Conservation (phyloP, 1,284 basidiomycete species). For the Ustilago bromivora region DNA sequence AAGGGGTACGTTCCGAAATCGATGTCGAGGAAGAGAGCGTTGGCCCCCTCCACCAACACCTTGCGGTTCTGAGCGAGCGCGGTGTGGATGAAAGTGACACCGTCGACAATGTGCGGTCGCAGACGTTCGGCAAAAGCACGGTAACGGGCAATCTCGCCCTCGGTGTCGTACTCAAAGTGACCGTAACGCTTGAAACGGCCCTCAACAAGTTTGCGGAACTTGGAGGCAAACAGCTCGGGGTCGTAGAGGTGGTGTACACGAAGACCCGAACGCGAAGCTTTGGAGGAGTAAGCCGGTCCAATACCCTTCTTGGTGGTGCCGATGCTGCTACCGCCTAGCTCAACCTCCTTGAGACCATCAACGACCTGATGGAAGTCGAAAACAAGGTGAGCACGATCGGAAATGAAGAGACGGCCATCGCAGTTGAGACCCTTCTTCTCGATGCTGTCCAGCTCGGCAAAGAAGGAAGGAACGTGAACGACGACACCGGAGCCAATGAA, state of each 20-base stretch:
- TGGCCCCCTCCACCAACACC: conserved; percentile 94
- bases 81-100: conserved; percentile 84
- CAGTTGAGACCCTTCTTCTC: conserved; percentile 84
- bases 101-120: conserved; percentile 88
- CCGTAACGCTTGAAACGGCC: conserved; percentile 98
- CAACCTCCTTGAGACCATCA: conserved; percentile 96
- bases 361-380: conserved; percentile 99
- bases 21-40: conserved; percentile 97
- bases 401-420: conserved; percentile 86
- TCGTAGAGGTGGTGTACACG: conserved; percentile 97
- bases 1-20: conserved; percentile 98
- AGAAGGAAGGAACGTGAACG: conserved; percentile 94
- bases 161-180: conserved; percentile 97
- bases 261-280: conserved; percentile 94
- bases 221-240: conserved; percentile 83
- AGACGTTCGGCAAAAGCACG: conserved; percentile 86
- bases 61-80: conserved; percentile 80
- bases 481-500: conserved; percentile 95
- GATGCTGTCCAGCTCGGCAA: conserved; percentile 88
- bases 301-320: conserved; percentile 98
- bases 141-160: conserved; percentile 93
- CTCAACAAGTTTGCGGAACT: conserved; percentile 96
- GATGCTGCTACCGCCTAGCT: conserved; percentile 89
- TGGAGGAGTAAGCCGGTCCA: conserved; percentile 97
- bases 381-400: conserved; percentile 95